Evolutionary conservation across 1,139 yeast genomes (phyloP).

Genomic region (Waltiozyma sp.): DNA sequence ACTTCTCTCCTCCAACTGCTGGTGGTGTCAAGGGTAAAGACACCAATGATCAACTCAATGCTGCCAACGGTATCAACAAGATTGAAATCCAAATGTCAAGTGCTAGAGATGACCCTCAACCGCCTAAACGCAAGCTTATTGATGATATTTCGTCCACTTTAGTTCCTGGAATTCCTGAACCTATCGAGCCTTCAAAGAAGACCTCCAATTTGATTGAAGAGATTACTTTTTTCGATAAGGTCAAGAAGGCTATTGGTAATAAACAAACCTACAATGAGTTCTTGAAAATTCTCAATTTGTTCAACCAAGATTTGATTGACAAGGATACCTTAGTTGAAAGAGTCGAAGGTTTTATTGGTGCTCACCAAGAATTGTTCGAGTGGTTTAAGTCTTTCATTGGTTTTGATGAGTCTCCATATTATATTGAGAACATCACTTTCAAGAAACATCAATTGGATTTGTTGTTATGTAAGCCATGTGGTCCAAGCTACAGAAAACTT

Average conservation of each 20-base stretch:
- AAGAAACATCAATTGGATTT: slow-evolving; percentile 86
- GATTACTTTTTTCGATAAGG: slow-evolving; percentile 82
- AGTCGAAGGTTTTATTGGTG: slow-evolving; percentile 77
- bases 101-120: slow-evolving; percentile 3
- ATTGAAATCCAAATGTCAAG: not conserved
- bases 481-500: slow-evolving; percentile 85
- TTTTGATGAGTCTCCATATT: slow-evolving; percentile 63
- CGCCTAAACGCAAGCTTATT: slow-evolving; percentile 18
- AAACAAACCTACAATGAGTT: slow-evolving; percentile 89
- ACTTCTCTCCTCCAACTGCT: slow-evolving; percentile 68
- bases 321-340: slow-evolving; percentile 72
- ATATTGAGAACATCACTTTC: slow-evolving; percentile 79
- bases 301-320: slow-evolving; percentile 83
- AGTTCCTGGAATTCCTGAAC: slow-evolving; percentile 81
- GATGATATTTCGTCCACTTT: slow-evolving; percentile 52
- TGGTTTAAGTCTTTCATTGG: slow-evolving; percentile 95
- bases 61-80: not conserved
- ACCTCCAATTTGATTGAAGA: slow-evolving; percentile 68
- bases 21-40: slow-evolving; percentile 15
- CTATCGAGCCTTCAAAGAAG: slow-evolving; percentile 53
- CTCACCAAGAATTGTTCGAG: slow-evolving; percentile 63
- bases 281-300: slow-evolving; percentile 73
- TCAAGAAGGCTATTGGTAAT: slow-evolving; percentile 80
- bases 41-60: slow-evolving; percentile 3
- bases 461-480: slow-evolving; percentile 72